These are phyloP conservation scores for Stagonosporopsis cucurbitacearum DNA, from an alignment of 2,329 filamentous ascomycete species.

Conservation along the genomic window DNA sequence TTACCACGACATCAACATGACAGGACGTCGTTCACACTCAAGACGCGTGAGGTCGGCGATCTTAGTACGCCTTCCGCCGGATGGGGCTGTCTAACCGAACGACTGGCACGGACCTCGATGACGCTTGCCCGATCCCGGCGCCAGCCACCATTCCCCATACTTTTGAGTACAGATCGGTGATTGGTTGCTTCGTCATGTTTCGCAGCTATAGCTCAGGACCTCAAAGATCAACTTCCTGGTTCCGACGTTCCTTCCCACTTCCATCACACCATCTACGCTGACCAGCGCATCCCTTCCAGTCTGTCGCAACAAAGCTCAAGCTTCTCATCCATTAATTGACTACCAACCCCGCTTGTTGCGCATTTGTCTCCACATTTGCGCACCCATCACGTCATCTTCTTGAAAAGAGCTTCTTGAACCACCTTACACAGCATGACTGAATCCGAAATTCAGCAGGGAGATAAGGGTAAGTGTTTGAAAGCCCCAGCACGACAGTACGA, in stretches of 20 bases:
- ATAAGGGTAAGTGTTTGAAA: slow-evolving; percentile 40
- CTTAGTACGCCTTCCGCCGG: slow-evolving; percentile 1
- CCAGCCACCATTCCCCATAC: slow-evolving; percentile 39
- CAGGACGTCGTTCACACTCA: slow-evolving; percentile 3
- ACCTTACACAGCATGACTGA: slow-evolving; percentile 42
- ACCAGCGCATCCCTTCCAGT: slow-evolving; percentile 32
- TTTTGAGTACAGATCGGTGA: slow-evolving; percentile 35
- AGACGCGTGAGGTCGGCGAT: slow-evolving; percentile 12
- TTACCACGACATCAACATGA: neutral
- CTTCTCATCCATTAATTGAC: slow-evolving; percentile 37
- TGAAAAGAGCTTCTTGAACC: slow-evolving; percentile 20
- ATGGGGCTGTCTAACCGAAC: slow-evolving; percentile 22
- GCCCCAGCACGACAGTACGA: neutral
- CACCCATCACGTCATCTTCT: slow-evolving; percentile 42
- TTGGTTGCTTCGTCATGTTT: slow-evolving; percentile 32
- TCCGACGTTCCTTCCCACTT: slow-evolving; percentile 28
- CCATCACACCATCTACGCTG: slow-evolving; percentile 26
- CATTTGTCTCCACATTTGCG: slow-evolving; percentile 27
- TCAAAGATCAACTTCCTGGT: slow-evolving; percentile 25
- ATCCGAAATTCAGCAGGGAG: slow-evolving; percentile 44
- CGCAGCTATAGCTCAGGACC: slow-evolving; percentile 39
- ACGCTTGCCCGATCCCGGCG: slow-evolving; percentile 37
- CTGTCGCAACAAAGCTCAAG: slow-evolving; percentile 23
- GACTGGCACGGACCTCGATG: slow-evolving; percentile 36
- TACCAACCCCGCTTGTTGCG: slow-evolving; percentile 24